Conservation (phyloP, 1,284 basidiomycete genomes). For the Trametes versicolor region DNA sequence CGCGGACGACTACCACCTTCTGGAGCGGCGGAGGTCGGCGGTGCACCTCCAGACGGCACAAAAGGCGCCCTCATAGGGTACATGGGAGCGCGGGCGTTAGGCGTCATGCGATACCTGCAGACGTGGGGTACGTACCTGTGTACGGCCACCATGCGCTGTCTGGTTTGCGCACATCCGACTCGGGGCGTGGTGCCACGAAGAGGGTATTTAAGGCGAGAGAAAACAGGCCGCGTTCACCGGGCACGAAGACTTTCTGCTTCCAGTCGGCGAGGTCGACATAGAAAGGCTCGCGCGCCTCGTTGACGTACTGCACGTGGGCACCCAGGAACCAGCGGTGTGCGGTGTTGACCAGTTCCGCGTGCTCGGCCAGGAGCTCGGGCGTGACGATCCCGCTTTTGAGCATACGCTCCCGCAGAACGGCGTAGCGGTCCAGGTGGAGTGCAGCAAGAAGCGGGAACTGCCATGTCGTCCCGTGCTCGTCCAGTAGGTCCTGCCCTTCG, state of each 20-base stretch:
- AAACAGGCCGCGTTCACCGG: neutral
- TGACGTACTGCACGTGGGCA: neutral
- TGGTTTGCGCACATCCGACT: neutral
- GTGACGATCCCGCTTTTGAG: neutral
- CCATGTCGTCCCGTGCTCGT: conserved; percentile 13
- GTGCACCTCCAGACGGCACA: neutral
- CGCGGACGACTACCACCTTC: conserved; percentile 10
- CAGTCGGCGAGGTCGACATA: conserved; percentile 6
- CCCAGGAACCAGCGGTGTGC: neutral
- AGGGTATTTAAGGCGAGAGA: neutral
- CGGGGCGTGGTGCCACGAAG: neutral
- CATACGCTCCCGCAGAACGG: neutral
- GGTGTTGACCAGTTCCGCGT: neutral
- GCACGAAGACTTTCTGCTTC: neutral
- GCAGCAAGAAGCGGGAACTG: conserved; percentile 1
- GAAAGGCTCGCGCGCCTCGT: conserved; percentile 5
- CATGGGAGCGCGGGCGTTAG: no score
- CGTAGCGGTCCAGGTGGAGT: neutral
- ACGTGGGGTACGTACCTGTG: neutral
- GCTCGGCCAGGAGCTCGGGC: neutral
- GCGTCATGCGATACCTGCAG: neutral
- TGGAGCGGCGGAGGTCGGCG: neutral
- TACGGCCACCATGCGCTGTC: neutral
- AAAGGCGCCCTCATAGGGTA: neutral
- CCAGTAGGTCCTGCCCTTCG: conserved; percentile 9